Percentiles rank a stretch among this genome's conserved stretches.
These are phyloP conservation scores for Inga laurina DNA, from an alignment of 306 rosid species.

Conservation along the genomic window DNA sequence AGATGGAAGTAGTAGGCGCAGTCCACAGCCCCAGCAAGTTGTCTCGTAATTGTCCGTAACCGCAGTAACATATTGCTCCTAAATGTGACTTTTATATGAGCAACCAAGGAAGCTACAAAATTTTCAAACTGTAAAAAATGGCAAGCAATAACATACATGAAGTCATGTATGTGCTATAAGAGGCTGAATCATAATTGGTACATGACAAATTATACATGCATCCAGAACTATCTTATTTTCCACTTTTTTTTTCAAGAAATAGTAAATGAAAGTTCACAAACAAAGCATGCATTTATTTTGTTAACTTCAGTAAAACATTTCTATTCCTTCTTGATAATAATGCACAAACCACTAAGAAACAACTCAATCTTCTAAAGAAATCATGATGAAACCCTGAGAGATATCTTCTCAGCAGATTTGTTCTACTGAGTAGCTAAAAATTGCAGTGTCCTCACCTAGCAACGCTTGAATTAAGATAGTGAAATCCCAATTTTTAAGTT, in stretches of 20 bases:
- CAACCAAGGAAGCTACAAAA: conserved; percentile 53
- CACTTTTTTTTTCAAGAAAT: neutral
- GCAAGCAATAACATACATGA: conserved; percentile 45
- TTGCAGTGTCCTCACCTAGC: neutral
- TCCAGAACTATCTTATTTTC: conserved; percentile 20
- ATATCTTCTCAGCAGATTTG: conserved; percentile 8
- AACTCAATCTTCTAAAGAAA: conserved; percentile 5
- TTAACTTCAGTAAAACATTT: neutral
- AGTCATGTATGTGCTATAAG: conserved; percentile 24
- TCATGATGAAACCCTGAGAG: conserved; percentile 10
- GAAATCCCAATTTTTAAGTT: conserved; percentile 1
- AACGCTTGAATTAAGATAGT: neutral
- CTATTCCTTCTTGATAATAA: neutral
- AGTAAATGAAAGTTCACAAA: neutral
- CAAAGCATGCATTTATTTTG: neutral
- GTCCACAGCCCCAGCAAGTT: conserved; percentile 97
- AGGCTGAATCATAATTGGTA: conserved; percentile 31
- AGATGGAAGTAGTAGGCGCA: conserved; percentile 69
- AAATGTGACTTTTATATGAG: conserved; percentile 58
- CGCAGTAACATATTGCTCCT: conserved; percentile 65
- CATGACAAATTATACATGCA: conserved; percentile 1
- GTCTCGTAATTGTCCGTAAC: conserved; percentile 59
- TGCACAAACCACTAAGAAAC: neutral
- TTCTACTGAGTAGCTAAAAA: neutral
- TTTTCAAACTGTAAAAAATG: conserved; percentile 44